Evolutionary conservation across 805 yeast genomes (phyloP), one percentile per base, ranked within the genome.

Genomic region (Lipomyces starkeyi): DNA sequence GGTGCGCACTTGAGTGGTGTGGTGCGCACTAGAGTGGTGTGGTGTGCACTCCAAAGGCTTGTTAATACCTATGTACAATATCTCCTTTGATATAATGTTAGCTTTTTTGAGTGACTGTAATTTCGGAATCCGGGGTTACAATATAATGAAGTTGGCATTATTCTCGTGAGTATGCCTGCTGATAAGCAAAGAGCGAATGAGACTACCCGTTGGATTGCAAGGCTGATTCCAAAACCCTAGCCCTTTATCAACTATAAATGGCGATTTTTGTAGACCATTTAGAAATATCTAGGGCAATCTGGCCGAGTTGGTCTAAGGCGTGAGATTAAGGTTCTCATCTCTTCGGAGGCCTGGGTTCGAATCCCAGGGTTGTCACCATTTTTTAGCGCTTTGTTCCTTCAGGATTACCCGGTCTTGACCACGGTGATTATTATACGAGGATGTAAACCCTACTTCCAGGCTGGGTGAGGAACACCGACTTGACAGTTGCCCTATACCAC

Each of bases 301-400:
- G 88, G 88, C 88, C 88, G 88, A 85, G 88, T 82, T 79, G 87
- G 87, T 85, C 86, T 85, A 85, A 85, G 88, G 88, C 88, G 88
- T 85, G 85, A 84, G 88, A 85, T 85, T 85, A 85, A 87, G 88
- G 90, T 86, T 88, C 88, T 85, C 87, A 86, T 87, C 90, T 87
- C 90, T 87, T 81, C 89, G 89, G 90, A 86, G 90, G 90, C 91
- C 90, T 85, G 91, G 88, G 91, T 87, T 87, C 91, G 90, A 87
- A 87, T 86, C 91, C 88, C 91, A 85, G 89, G 87, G 88, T 86
- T 87, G 87, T 87, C 91, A 87, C 72, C 76, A 78, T 80, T 80
- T 78, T 78, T 76, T 69, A 40, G 74, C 71, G 37, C 58, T 49
- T 62, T 29, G 22, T 20, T 1, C 32, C 1, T 0, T 34, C 3